phyloP scores from a whole-genome alignment of 2,329 filamentous ascomycete species.

The Botrytis fragariae region DNA sequence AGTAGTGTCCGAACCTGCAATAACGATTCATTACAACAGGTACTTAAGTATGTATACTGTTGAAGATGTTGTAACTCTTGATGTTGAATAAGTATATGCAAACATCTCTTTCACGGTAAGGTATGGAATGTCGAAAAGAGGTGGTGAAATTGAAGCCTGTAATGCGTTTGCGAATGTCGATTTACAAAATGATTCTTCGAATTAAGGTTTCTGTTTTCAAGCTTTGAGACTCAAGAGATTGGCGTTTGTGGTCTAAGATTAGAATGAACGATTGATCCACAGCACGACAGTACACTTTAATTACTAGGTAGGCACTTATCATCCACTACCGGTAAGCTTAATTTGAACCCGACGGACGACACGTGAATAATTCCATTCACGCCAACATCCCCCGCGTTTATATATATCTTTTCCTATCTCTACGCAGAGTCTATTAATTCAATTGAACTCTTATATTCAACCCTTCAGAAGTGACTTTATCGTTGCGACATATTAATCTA shows the following conservation, averaged over 20 bases:
- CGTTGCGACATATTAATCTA: background rate
- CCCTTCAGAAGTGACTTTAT: background rate
- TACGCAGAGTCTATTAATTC: background rate
- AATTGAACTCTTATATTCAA: no score
- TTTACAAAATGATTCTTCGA: background rate
- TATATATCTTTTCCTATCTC: background rate
- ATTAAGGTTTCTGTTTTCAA: constrained; percentile 11
- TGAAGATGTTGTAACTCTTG: background rate
- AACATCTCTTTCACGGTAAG: background rate
- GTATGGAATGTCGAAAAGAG: background rate
- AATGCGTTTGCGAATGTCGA: background rate
- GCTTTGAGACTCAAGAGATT: background rate
- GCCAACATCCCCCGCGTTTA: background rate
- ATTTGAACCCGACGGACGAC: background rate
- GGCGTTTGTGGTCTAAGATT: background rate
- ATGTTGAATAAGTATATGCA: background rate
- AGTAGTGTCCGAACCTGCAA: background rate
- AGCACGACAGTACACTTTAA: background rate
- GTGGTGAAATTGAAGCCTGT: background rate
- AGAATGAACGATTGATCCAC: background rate
- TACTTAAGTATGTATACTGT: background rate
- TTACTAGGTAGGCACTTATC: background rate
- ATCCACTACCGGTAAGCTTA: background rate
- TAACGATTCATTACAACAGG: constrained; percentile 18
- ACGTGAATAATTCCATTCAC: background rate